A percentile compares a stretch with the other conserved stretches of the same genome.
Evolutionary conservation across 257 asterid species (phyloP).

Genomic region (Perilla frutescens): DNA sequence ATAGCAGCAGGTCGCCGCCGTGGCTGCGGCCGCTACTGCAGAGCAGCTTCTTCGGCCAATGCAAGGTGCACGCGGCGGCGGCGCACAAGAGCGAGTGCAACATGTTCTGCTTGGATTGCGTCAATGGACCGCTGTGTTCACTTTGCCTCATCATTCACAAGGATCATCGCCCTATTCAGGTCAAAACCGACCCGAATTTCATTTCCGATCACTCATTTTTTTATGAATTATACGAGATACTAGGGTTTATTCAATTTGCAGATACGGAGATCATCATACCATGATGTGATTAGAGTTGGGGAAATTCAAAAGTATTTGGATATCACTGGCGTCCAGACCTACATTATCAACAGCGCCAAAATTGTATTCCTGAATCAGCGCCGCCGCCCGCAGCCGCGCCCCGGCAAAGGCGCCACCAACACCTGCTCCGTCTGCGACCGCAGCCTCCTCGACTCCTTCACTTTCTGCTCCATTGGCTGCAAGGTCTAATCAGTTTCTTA

Average conservation of each 20-base stretch:
- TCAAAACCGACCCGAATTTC: slow-evolving; percentile 15
- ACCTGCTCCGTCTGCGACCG: slow-evolving; percentile 71
- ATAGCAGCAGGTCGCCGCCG: slow-evolving; percentile 51
- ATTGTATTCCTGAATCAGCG: slow-evolving; percentile 71
- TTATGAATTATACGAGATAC: neutral
- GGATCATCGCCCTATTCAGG: slow-evolving; percentile 81
- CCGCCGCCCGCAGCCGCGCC: slow-evolving; percentile 76
- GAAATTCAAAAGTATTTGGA: slow-evolving; percentile 76
- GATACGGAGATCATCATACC: slow-evolving; percentile 80
- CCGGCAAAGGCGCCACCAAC: slow-evolving; percentile 68
- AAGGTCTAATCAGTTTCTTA: slow-evolving; percentile 47
- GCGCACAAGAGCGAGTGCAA: slow-evolving; percentile 95
- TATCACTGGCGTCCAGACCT: slow-evolving; percentile 66
- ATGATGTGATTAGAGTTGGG: slow-evolving; percentile 75
- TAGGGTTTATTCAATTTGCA: slow-evolving; percentile 31
- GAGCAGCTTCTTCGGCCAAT: slow-evolving; percentile 75
- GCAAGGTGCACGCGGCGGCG: slow-evolving; percentile 80
- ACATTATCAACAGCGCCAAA: slow-evolving; percentile 79
- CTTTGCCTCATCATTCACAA: slow-evolving; percentile 74
- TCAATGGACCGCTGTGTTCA: slow-evolving; percentile 74
- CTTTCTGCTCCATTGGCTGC: slow-evolving; percentile 81
- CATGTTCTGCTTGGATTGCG: slow-evolving; percentile 87
- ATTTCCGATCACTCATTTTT: neutral
- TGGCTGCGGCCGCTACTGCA: slow-evolving; percentile 77
- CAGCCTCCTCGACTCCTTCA: slow-evolving; percentile 73